Conservation (phyloP, 257 asterid genomes). For the Apocynum venetum region DNA sequence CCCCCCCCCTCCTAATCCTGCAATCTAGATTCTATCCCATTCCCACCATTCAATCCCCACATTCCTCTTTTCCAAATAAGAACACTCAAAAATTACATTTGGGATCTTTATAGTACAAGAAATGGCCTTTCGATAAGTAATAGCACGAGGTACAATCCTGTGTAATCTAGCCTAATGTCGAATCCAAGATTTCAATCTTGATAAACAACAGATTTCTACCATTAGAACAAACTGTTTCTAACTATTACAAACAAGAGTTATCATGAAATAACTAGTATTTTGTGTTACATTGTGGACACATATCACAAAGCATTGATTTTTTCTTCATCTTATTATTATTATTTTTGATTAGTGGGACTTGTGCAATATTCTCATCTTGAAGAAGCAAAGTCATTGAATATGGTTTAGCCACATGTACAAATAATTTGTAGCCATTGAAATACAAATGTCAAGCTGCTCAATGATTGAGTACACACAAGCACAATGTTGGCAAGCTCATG, state of each 20-base stretch:
- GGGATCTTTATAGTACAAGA: neutral
- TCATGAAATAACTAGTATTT: too few species aligned
- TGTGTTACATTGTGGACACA: neutral
- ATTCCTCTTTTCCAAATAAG: neutral
- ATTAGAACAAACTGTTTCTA: too few species aligned
- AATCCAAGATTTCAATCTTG: too few species aligned
- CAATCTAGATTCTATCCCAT: neutral
- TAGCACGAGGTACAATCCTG: too few species aligned
- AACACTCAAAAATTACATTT: neutral
- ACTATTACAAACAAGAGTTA: too few species aligned
- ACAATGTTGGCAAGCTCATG: neutral
- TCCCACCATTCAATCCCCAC: neutral
- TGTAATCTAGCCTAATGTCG: too few species aligned
- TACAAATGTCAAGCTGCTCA: slow-evolving; percentile 1
- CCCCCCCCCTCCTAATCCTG: neutral
- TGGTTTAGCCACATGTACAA: slow-evolving; percentile 24
- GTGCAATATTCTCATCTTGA: slow-evolving; percentile 7
- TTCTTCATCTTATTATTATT: neutral
- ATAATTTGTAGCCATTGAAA: slow-evolving; percentile 20
- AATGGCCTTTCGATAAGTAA: too few species aligned
- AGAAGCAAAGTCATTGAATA: slow-evolving; percentile 13
- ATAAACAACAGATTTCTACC: too few species aligned
- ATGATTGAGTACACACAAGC: slow-evolving; percentile 3
- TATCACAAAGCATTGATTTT: neutral
- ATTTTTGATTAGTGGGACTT: neutral